Conservation (phyloP, 2,329 filamentous ascomycete genomes). For the Endoconidiophora polonica region DNA sequence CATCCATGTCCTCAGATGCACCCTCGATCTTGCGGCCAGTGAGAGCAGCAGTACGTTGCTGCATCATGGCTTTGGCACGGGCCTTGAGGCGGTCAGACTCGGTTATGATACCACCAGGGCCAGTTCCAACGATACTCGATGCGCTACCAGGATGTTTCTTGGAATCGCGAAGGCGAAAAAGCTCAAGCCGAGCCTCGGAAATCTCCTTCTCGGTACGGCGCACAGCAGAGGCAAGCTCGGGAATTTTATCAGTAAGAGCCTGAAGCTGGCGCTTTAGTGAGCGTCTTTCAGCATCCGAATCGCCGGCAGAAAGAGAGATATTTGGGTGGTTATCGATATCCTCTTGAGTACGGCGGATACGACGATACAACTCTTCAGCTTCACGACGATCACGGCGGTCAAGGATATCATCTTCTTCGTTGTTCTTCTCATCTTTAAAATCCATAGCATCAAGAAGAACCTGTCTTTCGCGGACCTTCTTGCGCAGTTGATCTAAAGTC, state of each 20-base stretch:
- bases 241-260: constrained; percentile 72
- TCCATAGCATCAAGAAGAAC: constrained; percentile 91
- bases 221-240: constrained; percentile 81
- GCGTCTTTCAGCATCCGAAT: constrained; percentile 77
- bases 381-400: constrained; percentile 83
- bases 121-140: constrained; percentile 72
- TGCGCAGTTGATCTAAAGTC: constrained; percentile 71
- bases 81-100: constrained; percentile 92
- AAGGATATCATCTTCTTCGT: constrained; percentile 80
- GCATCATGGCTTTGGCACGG: constrained; percentile 94
- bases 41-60: constrained; percentile 83
- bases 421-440: constrained; percentile 78
- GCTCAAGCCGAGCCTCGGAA: constrained; percentile 74
- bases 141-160: constrained; percentile 77
- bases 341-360: constrained; percentile 79
- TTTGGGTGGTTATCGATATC: constrained; percentile 89
- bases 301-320: constrained; percentile 46
- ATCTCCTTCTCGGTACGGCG: constrained; percentile 83
- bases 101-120: constrained; percentile 76
- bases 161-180: constrained; percentile 85
- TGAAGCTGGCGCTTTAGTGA: constrained; percentile 80
- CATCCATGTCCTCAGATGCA: constrained; percentile 55
- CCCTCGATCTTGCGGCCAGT: constrained; percentile 65
- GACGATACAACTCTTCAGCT: constrained; percentile 83
- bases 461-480: constrained; percentile 88